Evolutionary conservation across 768 basidiomycete species (phyloP), one percentile per base, ranked within the genome.

Genomic region (Pholiota microspora): DNA sequence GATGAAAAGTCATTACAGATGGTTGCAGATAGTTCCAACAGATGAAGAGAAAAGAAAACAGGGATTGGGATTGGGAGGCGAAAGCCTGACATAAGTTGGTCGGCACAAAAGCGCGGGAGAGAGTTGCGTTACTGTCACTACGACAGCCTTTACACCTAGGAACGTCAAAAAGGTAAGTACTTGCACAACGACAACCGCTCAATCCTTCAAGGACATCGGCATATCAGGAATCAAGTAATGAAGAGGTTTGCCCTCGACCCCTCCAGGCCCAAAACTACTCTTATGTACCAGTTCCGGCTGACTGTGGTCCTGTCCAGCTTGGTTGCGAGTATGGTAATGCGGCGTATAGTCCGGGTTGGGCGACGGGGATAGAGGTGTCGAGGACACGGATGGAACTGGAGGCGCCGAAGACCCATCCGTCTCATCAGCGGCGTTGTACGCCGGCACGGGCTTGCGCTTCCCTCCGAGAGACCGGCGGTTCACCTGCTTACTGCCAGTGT

Each of bases 181-280:
- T 21, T 45, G 47, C 42, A 55, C 46, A 51, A 28, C 35, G 6
- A 51, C 27, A 45, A 35, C 21, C 36, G 31, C 18, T 61, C 60
- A 62, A 49, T 54, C 57, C 36, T 61, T 55, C 59, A 49, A 38
- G 12, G 62, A 46, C 55, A 66, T 53, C 15, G 82, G 83, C 75
- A 83, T 73, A 61, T 84, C 83, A 7, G 83, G 83, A 36, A 84
- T 83, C 54, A 84, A 63, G 70, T 81, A 83, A 64, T 84, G 83
- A 55, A 84, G 58, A 23, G 74, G 73, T 40, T 74, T 69, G 5
- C 71, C 71, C 45, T 69, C 68, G 25, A 70, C 44, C 9, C 73
- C 73, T 29, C 72, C 72, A 48, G 66, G 64, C 31, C 75, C 79
- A 64, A 81, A 72, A 64, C 76, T 78, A 35, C 67, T 66, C 64